Base-by-base conservation (phyloP, 148 eudicot species). In the Diospyros lotus region DNA sequence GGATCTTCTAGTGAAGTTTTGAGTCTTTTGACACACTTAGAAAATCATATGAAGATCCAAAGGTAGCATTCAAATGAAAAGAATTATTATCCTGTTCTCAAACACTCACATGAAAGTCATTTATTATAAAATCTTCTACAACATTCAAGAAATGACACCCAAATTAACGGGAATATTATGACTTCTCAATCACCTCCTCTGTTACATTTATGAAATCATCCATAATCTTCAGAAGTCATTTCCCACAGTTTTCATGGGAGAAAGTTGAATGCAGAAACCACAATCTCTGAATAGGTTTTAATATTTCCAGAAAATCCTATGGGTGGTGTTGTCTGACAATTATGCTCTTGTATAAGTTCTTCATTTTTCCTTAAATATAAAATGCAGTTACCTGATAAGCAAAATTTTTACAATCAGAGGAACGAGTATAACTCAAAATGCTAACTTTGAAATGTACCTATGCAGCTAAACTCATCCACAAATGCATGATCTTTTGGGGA, bases 391-490 rank as follows among this genome's bases (percentile, higher is more conserved):
- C 70, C 70, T 3, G 50, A 67, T 48, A 18, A 67, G 15, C 15
- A 15, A 38, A 66, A 14, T 9, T 43, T 1, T 13, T n/a, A 64
- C 12, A 18, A 28, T 28, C 28, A 28, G 28, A 6, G 58, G 40
- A 59, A 4, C 9, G 42, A 10, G 59, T 28, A 13, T 53, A 55
- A 38, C 14, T 43, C 58, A 15, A 58, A 41, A 2, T 3, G 46
- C 55, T 38, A 59, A 72, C 56, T 64, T 43, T 10, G 64, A 59
- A 28, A 69, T 78, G 51, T 80, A 92, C 98, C 98, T 84, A 95
- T 95, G 86, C 98, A 95, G 90, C 97, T 95, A 73, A 95, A 95
- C 77, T 95, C 98, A 76, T 95, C 98, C 41, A 95, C 98, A 75
- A 95, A 95, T 45, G 87, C 96, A 75, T 92, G 97, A 88, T 95